These are phyloP conservation scores for Kurtzmaniella quercitrusa DNA, from an alignment of 1,139 yeast species.

Conservation along the genomic window DNA sequence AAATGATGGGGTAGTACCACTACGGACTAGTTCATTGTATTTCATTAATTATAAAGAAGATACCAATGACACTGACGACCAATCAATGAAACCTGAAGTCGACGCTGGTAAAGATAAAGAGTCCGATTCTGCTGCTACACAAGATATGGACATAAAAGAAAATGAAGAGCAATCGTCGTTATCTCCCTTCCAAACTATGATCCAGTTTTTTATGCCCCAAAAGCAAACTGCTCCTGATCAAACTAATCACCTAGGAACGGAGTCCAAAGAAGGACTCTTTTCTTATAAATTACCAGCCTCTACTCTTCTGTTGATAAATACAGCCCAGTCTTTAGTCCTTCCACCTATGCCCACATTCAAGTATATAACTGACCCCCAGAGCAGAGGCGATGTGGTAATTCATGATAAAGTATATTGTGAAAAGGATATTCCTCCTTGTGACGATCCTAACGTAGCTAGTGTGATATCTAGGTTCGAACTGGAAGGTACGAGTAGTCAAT, in stretches of 20 bases:
- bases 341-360: conserved; percentile 80
- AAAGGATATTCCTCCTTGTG: conserved; percentile 25
- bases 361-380: conserved; percentile 61
- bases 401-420: conserved; percentile 41
- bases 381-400: conserved; percentile 32
- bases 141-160: background rate
- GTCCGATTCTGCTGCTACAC: conserved; percentile 16
- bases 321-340: conserved; percentile 73
- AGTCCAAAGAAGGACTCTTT: conserved; percentile 4
- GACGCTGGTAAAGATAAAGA: conserved; percentile 9
- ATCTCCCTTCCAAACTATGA: conserved; percentile 41
- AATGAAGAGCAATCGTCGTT: conserved; percentile 8
- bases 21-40: conserved; percentile 78
- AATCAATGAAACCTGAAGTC: conserved; percentile 8
- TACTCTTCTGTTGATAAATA: conserved; percentile 59
- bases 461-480: background rate
- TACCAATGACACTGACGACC: conserved; percentile 3
- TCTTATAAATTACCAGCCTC: conserved; percentile 6
- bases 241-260: conserved; percentile 19
- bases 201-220: conserved; percentile 45
- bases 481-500: background rate
- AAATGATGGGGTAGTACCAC: conserved; percentile 93
- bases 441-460: background rate
- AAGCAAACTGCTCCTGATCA: conserved; percentile 29
- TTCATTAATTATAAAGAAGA: conserved; percentile 54